phyloP scores from a whole-genome alignment of 2,329 filamentous ascomycete species.

The Lecanosticta acicola region DNA sequence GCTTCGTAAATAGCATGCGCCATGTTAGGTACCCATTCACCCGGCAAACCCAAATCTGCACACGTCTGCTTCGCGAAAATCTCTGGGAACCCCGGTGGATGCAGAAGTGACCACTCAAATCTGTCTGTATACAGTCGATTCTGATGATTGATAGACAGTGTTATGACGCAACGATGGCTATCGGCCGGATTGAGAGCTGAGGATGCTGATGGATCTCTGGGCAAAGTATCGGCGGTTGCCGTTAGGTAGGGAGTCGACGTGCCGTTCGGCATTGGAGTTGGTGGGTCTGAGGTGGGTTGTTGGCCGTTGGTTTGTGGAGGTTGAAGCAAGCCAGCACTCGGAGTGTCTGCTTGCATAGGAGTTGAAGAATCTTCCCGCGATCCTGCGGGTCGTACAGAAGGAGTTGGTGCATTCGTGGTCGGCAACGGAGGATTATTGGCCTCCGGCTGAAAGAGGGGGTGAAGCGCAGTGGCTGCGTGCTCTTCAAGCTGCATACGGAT shows the following conservation, averaged over 20 bases:
- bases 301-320: constrained; percentile 48
- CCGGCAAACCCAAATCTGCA: constrained; percentile 78
- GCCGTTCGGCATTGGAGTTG: constrained; percentile 43
- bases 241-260: constrained; percentile 52
- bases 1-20: constrained; percentile 97
- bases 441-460: constrained; percentile 77
- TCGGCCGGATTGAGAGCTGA: constrained; percentile 82
- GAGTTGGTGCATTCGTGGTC: constrained; percentile 24
- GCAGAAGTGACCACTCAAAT: constrained; percentile 93
- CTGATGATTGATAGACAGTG: constrained; percentile 82
- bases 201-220: constrained; percentile 24
- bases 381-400: constrained; percentile 34
- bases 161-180: constrained; percentile 88
- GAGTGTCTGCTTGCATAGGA: constrained; percentile 30
- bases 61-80: constrained; percentile 89
- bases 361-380: constrained; percentile 50
- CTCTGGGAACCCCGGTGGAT: constrained; percentile 86
- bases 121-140: constrained; percentile 93
- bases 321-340: constrained; percentile 27
- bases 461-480: constrained; percentile 87
- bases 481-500: constrained; percentile 94
- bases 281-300: constrained; percentile 37
- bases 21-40: constrained; percentile 92
- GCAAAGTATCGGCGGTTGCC: constrained; percentile 61
- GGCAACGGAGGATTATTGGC: constrained; percentile 24